A percentile compares a stretch with the other conserved stretches of the same genome.
phyloP scores from a whole-genome alignment of 2,329 filamentous ascomycete genomes.

The Coniochaeta pulveracea region DNA sequence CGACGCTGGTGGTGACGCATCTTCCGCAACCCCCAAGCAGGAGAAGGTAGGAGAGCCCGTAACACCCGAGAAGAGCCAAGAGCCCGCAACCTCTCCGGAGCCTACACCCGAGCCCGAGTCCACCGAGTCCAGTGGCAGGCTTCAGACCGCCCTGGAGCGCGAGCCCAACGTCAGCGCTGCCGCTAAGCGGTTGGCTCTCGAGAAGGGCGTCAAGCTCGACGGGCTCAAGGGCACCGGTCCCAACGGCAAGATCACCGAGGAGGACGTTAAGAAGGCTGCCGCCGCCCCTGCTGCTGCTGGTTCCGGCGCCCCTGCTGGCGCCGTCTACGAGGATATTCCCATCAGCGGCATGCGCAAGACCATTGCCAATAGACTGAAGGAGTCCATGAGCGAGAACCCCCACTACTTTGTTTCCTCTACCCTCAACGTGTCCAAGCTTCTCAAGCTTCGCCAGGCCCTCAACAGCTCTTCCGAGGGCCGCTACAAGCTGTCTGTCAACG shows the following conservation, averaged over 20 bases:
- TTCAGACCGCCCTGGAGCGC: slow-evolving; percentile 78
- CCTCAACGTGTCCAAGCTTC: slow-evolving; percentile 86
- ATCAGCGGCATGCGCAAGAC: slow-evolving; percentile 94
- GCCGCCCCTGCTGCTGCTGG: slow-evolving; percentile 43
- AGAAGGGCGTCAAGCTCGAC: slow-evolving; percentile 70
- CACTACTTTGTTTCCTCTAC: slow-evolving; percentile 94
- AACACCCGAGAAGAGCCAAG: slow-evolving; percentile 47
- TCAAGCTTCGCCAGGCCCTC: slow-evolving; percentile 90
- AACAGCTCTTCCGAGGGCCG: slow-evolving; percentile 82
- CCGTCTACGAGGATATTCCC: slow-evolving; percentile 73
- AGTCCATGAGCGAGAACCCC: slow-evolving; percentile 88
- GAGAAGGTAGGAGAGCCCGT: slow-evolving; percentile 51
- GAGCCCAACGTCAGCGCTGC: slow-evolving; percentile 61
- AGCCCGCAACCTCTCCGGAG: slow-evolving; percentile 46
- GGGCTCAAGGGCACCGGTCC: slow-evolving; percentile 79
- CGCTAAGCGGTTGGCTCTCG: slow-evolving; percentile 71
- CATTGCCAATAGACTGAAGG: slow-evolving; percentile 80
- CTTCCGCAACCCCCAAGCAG: slow-evolving; percentile 53
- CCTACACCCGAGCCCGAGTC: slow-evolving; percentile 51
- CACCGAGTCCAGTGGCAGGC: slow-evolving; percentile 59
- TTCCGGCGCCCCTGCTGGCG: slow-evolving; percentile 39
- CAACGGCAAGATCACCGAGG: slow-evolving; percentile 78
- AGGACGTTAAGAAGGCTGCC: slow-evolving; percentile 78
- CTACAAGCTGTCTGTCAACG: slow-evolving; percentile 99
- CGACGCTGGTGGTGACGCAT: slow-evolving; percentile 76